phyloP scores from a whole-genome alignment of 2,329 filamentous ascomycete species.

The Fusarium neocosmosporiellum region DNA sequence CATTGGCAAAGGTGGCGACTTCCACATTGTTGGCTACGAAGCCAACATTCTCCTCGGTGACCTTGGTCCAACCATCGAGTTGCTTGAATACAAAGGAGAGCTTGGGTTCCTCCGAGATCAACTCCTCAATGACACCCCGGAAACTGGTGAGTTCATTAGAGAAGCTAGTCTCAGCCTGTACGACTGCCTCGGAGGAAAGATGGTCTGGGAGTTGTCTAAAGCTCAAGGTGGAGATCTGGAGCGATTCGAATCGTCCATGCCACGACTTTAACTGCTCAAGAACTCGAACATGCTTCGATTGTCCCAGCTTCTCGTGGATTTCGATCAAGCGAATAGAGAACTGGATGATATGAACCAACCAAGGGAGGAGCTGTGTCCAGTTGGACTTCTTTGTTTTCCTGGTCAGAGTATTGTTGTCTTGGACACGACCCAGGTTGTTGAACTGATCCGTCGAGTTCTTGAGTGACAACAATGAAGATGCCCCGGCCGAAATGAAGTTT shows the following conservation, averaged over 20 bases:
- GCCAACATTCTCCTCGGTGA: conserved; percentile 38
- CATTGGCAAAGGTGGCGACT: conserved; percentile 63
- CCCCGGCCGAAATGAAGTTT: conserved; percentile 55
- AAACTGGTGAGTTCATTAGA: conserved; percentile 53
- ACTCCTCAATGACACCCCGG: conserved; percentile 54
- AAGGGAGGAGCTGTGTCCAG: conserved; percentile 53
- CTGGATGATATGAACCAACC: conserved; percentile 77
- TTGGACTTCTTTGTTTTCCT: conserved; percentile 34
- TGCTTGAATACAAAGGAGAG: conserved; percentile 74
- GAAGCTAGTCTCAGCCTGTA: conserved; percentile 49
- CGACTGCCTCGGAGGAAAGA: conserved; percentile 56
- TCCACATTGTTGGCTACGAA: conserved; percentile 23
- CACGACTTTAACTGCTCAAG: conserved; percentile 61
- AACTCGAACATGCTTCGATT: conserved; percentile 58
- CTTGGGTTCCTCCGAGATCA: conserved; percentile 59
- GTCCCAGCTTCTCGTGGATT: conserved; percentile 75
- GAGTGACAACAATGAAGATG: conserved; percentile 54
- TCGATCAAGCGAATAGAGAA: conserved; percentile 71
- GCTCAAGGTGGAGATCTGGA: conserved; percentile 55
- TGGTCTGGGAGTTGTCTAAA: conserved; percentile 62
- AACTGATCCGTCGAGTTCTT: conserved; percentile 52
- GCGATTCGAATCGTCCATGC: conserved; percentile 58
- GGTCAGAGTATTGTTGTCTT: conserved; percentile 38
- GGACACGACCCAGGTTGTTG: conserved; percentile 47
- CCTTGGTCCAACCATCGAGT: conserved; percentile 71